Percentiles rank a stretch among this genome's conserved stretches.
These are phyloP conservation scores for Raffaelea ambrosiae DNA, from an alignment of 2,329 filamentous ascomycete genomes.

Conservation along the genomic window DNA sequence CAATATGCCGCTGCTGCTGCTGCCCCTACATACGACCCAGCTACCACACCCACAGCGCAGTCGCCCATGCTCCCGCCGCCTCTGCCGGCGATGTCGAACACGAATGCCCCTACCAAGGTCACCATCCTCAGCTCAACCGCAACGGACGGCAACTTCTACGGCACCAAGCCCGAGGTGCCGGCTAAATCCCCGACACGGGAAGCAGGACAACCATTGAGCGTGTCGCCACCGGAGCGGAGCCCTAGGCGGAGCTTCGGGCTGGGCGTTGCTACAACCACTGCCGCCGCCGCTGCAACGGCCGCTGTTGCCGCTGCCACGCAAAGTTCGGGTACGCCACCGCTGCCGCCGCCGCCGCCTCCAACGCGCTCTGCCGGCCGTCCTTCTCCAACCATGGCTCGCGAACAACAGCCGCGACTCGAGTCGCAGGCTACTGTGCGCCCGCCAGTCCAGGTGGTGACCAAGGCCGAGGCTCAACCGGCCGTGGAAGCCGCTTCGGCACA, in stretches of 20 bases:
- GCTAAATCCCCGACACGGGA: constrained; percentile 19
- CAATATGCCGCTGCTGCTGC: constrained; percentile 17
- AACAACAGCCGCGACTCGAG: neutral
- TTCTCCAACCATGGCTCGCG: no score
- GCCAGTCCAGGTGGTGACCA: constrained; percentile 1
- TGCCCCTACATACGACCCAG: constrained; percentile 11
- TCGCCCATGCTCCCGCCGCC: constrained; percentile 7
- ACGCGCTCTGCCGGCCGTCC: no score
- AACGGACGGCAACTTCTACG: constrained; percentile 23
- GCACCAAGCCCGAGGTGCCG: constrained; percentile 25
- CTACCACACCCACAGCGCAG: constrained; percentile 10
- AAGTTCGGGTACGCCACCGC: no score
- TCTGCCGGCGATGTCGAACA: constrained; percentile 7
- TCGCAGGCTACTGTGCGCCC: neutral
- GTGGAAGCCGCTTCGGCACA: constrained; percentile 17
- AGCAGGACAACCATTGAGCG: constrained; percentile 2
- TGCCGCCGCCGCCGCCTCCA: no score
- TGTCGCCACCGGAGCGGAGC: neutral
- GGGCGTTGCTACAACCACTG: neutral
- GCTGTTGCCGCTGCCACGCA: constrained; percentile 19
- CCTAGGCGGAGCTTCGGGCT: neutral
- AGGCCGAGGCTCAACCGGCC: constrained; percentile 1
- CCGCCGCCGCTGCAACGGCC: constrained; percentile 24
- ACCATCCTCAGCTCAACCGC: constrained; percentile 23
- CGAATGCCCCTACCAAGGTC: constrained; percentile 21